Evolutionary conservation across 345 rosid species (phyloP).

Genomic region (Eucalyptus guilfoylei): DNA sequence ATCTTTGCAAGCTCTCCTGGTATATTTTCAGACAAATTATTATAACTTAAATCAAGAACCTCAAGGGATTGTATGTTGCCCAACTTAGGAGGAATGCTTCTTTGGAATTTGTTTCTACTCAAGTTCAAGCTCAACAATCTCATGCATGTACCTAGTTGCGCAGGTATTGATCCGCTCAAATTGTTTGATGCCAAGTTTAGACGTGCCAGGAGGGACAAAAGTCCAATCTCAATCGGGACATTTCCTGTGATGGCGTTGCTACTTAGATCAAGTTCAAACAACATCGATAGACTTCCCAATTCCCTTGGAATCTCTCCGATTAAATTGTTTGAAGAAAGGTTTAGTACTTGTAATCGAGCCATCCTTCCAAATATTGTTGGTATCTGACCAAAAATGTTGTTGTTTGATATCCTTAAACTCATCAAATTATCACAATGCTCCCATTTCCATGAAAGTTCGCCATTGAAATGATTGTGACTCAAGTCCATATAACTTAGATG

Average conservation of each 20-base stretch:
- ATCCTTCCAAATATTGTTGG: not conserved
- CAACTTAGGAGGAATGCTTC: not conserved
- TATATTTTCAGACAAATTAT: not conserved
- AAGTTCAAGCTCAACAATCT: not conserved
- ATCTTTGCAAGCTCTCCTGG: not conserved
- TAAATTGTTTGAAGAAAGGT: not conserved
- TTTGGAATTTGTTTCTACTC: not conserved
- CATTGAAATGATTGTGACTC: not conserved
- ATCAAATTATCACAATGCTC: not conserved
- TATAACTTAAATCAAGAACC: not conserved
- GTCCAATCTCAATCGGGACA: not conserved
- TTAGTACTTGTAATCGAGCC: not conserved
- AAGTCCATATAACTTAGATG: not conserved
- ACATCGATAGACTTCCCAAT: not conserved
- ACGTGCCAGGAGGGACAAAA: not conserved
- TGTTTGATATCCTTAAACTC: not conserved
- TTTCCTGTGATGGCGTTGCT: not conserved
- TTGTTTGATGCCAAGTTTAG: not conserved
- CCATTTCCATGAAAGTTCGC: not conserved
- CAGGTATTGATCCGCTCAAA: not conserved
- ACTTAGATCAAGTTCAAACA: not conserved
- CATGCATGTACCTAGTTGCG: not conserved
- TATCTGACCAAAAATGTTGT: not conserved
- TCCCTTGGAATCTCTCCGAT: not conserved
- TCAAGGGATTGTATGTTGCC: not conserved